Evolutionary conservation across 805 yeast species (phyloP), one percentile per base, ranked within the genome.

Genomic region (Hagleromyces aurorensis): DNA sequence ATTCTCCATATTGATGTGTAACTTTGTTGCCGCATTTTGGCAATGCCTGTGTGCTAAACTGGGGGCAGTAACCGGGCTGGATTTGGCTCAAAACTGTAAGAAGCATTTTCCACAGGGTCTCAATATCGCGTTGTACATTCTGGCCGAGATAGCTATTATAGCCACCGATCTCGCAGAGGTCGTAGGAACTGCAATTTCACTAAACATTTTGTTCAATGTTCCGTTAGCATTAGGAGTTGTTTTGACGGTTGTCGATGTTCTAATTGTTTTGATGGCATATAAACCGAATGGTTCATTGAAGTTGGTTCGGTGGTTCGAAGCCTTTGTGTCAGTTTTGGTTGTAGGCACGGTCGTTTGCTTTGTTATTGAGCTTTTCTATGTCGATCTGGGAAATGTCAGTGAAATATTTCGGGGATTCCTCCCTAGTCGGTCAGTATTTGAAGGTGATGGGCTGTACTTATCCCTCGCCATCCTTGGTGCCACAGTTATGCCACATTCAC

Each of bases 81-180:
- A 89, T 55, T 61, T 89, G 43, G 97, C 97, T 1, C 80, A 80
- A 38, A 79, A 78, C 57, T 86, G 96, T 59, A 69, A 84, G 27
- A 72, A 69, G 27, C 83, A 86, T 55, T 60, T 87, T 23, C 78
- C 87, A 2, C 64, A 59, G 32, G 67, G 67, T 36, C 46, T 81
- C 18, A 81, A 80, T 47, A 44, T 78, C 20, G 46, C 68, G 17
- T 59, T 86, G 14, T 87, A 89, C 53, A 52, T 76, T 3, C 66
- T 87, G 38, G 93, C 96, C 0, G 97, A 89, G 49, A 60, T 79
- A 12, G 94, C 97, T 13, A 89, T 89, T 36, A 76, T 89, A 23
- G 96, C 96, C 2, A 89, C 97, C 0, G 98, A 89, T 59, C 69
- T 91, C 41, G 96, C 98, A 1, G 97, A 89, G 53, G 95, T 89